Base-by-base conservation (phyloP, 305 asterid species). In the Fraxinus nigra region DNA sequence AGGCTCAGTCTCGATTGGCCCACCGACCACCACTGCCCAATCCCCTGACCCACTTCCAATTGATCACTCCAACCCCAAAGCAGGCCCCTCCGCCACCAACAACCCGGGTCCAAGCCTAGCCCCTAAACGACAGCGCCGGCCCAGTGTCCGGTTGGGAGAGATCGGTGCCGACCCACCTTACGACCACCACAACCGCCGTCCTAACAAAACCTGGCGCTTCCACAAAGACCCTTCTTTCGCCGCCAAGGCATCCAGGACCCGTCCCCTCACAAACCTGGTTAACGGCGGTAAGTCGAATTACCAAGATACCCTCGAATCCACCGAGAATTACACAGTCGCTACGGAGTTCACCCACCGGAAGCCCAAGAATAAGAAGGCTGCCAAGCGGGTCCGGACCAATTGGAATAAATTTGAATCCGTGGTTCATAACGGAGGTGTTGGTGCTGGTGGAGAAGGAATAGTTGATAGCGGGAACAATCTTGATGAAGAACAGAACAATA, bases 81-180 rank as follows among this genome's bases (percentile, higher is more conserved):
- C 90, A 56, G 33, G 83, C 80, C 67, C 84, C 48, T 63, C 82
- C 28, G 20, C 88, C 51, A 67, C 87, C 72, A 74, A 88, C 78
- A 11, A 82, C 82, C 34, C 90, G 26, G 82, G 79, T 72, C 63
- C 80, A 35, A 73, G 86, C 46, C 84, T 93, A 37, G 97, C 92
- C 51, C 91, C 99, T 18, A 95, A 95, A 80, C 92, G 99, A 10
- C 99, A 93, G 88, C 97, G 99, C 84, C 94, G 99, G 18, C 99
- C 99, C 79, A 95, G 99, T 86, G 97, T 95, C 81, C 93, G 99
- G 65, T 88, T 95, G 65, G 99, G 99, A 34, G 99, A 95, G 91
- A 95, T 95, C 92, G 98, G 99, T n/a, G 95, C 90, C 35, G 93
- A 92, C 80, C 91, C 93, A 4, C 85, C 94, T 18, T 92, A 84